Conservation (phyloP, 169 alveolate species). For the Cryptosporidium muris region DNA sequence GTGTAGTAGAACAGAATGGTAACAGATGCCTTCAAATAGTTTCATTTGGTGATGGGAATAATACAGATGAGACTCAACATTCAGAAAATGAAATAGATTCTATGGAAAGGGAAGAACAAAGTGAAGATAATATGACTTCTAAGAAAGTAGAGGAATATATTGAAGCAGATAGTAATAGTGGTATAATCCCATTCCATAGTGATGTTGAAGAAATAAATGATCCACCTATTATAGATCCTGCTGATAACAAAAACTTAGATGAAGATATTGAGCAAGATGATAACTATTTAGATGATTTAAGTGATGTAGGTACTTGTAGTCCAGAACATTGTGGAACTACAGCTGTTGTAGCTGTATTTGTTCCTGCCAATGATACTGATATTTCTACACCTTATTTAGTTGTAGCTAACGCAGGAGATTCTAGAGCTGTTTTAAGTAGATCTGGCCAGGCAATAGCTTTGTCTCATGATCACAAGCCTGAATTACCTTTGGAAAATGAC, state of each 20-base stretch:
- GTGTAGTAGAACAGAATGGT: constrained; percentile 77
- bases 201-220: constrained; percentile 27
- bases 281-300: constrained; percentile 31
- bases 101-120: constrained; percentile 41
- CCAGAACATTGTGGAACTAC: constrained; percentile 88
- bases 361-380: constrained; percentile 74
- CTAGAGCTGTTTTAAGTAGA: constrained; percentile 95
- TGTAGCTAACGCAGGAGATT: constrained; percentile 99
- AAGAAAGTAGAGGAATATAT: not conserved
- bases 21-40: constrained; percentile 77
- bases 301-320: constrained; percentile 67
- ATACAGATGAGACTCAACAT: constrained; percentile 11
- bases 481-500: constrained; percentile 89
- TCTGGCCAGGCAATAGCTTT: constrained; percentile 90
- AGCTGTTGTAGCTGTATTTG: constrained; percentile 85
- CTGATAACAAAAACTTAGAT: constrained; percentile 57
- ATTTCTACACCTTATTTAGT: constrained; percentile 73
- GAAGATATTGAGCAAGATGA: constrained; percentile 78
- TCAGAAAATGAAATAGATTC: constrained; percentile 74
- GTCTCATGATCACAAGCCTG: constrained; percentile 98
- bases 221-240: not conserved
- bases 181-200: constrained; percentile 47
- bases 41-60: constrained; percentile 71
- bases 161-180: constrained; percentile 10
- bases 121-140: constrained; percentile 1